A percentile compares a stretch with the other conserved stretches of the same genome.
Evolutionary conservation across 164 flowering plant species (phyloP).

Genomic region (Macadamia integrifolia): DNA sequence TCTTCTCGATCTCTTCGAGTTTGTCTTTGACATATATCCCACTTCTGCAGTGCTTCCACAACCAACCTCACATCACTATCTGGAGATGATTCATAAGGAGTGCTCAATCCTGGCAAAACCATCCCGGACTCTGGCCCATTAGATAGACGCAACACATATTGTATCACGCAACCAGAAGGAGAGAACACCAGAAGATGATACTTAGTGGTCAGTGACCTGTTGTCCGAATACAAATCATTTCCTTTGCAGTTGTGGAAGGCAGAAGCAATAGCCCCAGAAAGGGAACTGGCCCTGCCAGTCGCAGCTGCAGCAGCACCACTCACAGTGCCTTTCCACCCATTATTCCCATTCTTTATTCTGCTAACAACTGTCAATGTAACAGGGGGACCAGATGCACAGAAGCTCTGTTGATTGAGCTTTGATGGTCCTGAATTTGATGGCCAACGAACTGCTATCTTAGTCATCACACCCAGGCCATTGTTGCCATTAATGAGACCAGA

Average conservation of each 20-base stretch:
- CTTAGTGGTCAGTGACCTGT: slow-evolving; percentile 29
- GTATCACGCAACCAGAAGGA: slow-evolving; percentile 63
- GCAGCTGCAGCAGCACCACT: slow-evolving; percentile 74
- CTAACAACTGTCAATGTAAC: slow-evolving; percentile 57
- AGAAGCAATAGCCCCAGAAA: slow-evolving; percentile 60
- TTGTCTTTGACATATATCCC: slow-evolving; percentile 67
- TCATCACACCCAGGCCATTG: slow-evolving; percentile 20
- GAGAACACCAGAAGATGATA: slow-evolving; percentile 62
- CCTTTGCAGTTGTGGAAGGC: slow-evolving; percentile 48
- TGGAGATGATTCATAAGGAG: slow-evolving; percentile 28
- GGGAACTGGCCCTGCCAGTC: slow-evolving; percentile 42
- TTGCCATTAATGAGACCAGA: slow-evolving; percentile 13
- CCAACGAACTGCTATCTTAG: slow-evolving; percentile 24
- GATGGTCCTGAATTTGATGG: slow-evolving; percentile 25
- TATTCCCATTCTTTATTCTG: slow-evolving; percentile 59
- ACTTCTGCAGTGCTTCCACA: slow-evolving; percentile 66
- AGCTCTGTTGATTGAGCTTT: slow-evolving; percentile 30
- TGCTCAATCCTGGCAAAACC: slow-evolving; percentile 20
- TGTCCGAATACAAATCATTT: slow-evolving; percentile 14
- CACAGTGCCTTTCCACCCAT: slow-evolving; percentile 65
- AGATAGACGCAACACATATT: slow-evolving; percentile 43
- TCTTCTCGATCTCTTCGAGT: slow-evolving; percentile 49
- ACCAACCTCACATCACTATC: slow-evolving; percentile 47
- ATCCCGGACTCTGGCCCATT: slow-evolving; percentile 26
- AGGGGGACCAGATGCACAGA: slow-evolving; percentile 54